Evolutionary conservation across 805 yeast genomes (phyloP).

Genomic region (Myxozyma geophila): DNA sequence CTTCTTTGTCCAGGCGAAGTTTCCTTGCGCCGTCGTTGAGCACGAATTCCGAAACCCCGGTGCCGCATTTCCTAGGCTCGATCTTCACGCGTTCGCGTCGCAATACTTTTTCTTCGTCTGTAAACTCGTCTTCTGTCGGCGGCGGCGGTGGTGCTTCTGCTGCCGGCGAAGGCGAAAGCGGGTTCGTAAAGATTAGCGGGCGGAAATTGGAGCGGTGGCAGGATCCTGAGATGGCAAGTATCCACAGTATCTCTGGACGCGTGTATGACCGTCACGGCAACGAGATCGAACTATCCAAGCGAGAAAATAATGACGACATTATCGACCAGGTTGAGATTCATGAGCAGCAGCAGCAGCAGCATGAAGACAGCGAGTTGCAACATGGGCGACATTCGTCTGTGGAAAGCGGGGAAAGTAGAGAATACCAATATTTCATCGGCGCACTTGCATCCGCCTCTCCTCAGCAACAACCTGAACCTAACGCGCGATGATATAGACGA

Average conservation of each 20-base stretch:
- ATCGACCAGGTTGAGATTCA: not conserved
- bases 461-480: too few relatives aligned
- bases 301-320: not conserved
- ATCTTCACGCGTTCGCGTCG: constrained; percentile 27
- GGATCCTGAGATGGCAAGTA: constrained; percentile 33
- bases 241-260: constrained; percentile 30
- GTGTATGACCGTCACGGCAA: constrained; percentile 32
- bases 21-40: constrained; percentile 9
- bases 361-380: not conserved
- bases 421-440: constrained; percentile 5
- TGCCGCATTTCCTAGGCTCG: constrained; percentile 20
- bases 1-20: not conserved
- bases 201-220: constrained; percentile 36
- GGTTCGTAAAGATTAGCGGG: constrained; percentile 34
- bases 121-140: constrained; percentile 7
- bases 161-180: constrained; percentile 12
- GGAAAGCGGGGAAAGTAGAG: constrained; percentile 5
- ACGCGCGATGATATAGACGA: too few relatives aligned
- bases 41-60: constrained; percentile 16
- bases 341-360: not conserved
- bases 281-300: constrained; percentile 12
- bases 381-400: not conserved
- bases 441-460: not conserved
- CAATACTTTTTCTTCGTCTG: constrained; percentile 14
- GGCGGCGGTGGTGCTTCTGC: constrained; percentile 1